A percentile compares a stretch with the other conserved stretches of the same genome.
These are phyloP conservation scores for Carex myosuroides DNA, from an alignment of 176 grass and related monocot species.

Conservation along the genomic window DNA sequence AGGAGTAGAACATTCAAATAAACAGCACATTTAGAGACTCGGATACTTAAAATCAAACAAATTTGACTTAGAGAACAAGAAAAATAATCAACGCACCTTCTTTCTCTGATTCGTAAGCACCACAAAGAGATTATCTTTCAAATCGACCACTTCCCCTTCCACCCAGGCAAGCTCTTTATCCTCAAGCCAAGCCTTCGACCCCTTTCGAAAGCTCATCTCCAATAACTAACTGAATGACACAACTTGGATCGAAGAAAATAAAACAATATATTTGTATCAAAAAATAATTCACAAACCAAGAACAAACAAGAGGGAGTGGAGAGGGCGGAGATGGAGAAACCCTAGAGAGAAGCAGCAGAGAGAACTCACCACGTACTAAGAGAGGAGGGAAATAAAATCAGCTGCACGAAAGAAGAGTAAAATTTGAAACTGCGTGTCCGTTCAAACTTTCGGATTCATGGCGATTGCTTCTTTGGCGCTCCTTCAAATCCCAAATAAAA, in stretches of 20 bases:
- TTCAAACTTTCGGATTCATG: constrained; percentile 29
- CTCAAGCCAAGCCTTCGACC: constrained; percentile 86
- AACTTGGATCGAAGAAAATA: background rate
- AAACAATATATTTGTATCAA: background rate
- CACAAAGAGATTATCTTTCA: constrained; percentile 36
- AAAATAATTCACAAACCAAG: background rate
- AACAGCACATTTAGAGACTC: background rate
- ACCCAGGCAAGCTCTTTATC: constrained; percentile 84
- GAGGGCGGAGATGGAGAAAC: background rate
- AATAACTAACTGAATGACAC: background rate
- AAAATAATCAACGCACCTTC: constrained; percentile 44
- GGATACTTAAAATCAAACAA: background rate
- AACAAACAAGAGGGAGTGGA: background rate
- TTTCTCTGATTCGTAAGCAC: constrained; percentile 55
- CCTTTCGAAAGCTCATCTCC: constrained; percentile 86
- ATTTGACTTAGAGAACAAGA: constrained; percentile 30
- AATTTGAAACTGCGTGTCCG: constrained; percentile 5
- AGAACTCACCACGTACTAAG: background rate
- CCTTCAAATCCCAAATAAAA: constrained; percentile 24
- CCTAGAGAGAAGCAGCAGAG: constrained; percentile 8
- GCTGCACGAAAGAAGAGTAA: background rate
- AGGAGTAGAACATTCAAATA: background rate
- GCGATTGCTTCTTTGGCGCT: constrained; percentile 30
- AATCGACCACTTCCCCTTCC: constrained; percentile 76
- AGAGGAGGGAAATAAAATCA: constrained; percentile 7